Percentiles rank a stretch among this genome's conserved stretches.
Conservation (phyloP, 805 yeast species). For the Candida easanensis region DNA sequence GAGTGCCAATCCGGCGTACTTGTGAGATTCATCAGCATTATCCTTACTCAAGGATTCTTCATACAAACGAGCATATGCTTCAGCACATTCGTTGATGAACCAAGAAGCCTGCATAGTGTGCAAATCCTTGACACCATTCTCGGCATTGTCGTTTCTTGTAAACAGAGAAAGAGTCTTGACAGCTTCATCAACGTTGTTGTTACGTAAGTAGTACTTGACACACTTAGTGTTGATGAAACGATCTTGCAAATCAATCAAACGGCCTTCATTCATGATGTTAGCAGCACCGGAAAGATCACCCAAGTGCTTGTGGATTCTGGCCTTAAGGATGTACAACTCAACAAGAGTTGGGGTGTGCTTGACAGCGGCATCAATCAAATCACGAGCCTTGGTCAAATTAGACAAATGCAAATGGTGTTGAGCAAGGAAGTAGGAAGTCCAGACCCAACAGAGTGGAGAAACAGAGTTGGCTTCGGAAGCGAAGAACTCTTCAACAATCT, state of each 20-base stretch:
- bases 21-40: slow-evolving; percentile 34
- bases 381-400: slow-evolving; percentile 51
- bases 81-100: slow-evolving; percentile 84
- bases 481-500: slow-evolving; percentile 51
- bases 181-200: slow-evolving; percentile 72
- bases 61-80: slow-evolving; percentile 67
- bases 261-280: slow-evolving; percentile 62
- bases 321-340: slow-evolving; percentile 78
- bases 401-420: slow-evolving; percentile 67
- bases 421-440: slow-evolving; percentile 77
- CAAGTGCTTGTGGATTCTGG: slow-evolving; percentile 71
- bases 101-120: slow-evolving; percentile 90
- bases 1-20: slow-evolving; percentile 67
- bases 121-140: slow-evolving; percentile 83
- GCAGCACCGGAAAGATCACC: slow-evolving; percentile 66
- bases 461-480: slow-evolving; percentile 25
- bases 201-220: slow-evolving; percentile 77
- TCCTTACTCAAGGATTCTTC: slow-evolving; percentile 40
- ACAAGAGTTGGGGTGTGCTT: slow-evolving; percentile 79
- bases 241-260: slow-evolving; percentile 81
- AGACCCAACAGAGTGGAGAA: slow-evolving; percentile 40
- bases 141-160: slow-evolving; percentile 77
- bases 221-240: slow-evolving; percentile 88
- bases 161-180: slow-evolving; percentile 71
- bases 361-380: slow-evolving; percentile 59